Base-by-base conservation (phyloP, 768 basidiomycete genomes). In the Kwoniella botswanensis region DNA sequence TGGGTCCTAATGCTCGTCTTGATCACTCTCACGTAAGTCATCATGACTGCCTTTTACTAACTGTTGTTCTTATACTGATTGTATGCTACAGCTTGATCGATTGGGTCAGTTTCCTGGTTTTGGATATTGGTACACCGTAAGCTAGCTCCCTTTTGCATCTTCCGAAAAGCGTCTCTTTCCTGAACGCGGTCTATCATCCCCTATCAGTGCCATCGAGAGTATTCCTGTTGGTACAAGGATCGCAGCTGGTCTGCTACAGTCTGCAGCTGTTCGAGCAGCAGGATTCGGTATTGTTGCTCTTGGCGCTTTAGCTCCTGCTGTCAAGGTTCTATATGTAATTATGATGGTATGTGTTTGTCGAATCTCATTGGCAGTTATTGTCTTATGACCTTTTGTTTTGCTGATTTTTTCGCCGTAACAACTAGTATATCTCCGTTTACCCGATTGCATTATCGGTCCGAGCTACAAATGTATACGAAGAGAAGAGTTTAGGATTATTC, bases 61-160 rank as follows among this genome's bases (percentile, higher is more conserved):
- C 0, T n/a, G 15, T 6, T 55, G 13, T 21, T 54, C 13, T 53
- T 42, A 29, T 12, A 59, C 71, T 71, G 60, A 71, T 53, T 13
- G 6, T 21, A 21, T 65, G 26, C 26, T 2, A 13, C 68, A 94
- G 93, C 53, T 76, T 86, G 67, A 90, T 90, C 42, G 95, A 98
- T 85, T 98, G 93, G 90, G 87, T 94, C 71, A 92, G 88, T 83
- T 96, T 98, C 85, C 84, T 96, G 78, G 87, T 97, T 3, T 86
- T 97, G 43, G 94, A 98, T 78, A 90, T 98, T 53, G 91, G 92
- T 5, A 94, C 90, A 67, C 85, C 89, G 80, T 82, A 44, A 74
- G 82, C 26, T 26, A 74, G 82, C 26, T 26, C 13, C 12, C 22
- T n/a, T 35, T 41, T 44, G 1, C 35, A 46, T 44, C 21, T 15